A percentile compares a stretch with the other conserved stretches of the same genome.
phyloP scores from a whole-genome alignment of 768 basidiomycete species.

The Hypholoma sublateritium region DNA sequence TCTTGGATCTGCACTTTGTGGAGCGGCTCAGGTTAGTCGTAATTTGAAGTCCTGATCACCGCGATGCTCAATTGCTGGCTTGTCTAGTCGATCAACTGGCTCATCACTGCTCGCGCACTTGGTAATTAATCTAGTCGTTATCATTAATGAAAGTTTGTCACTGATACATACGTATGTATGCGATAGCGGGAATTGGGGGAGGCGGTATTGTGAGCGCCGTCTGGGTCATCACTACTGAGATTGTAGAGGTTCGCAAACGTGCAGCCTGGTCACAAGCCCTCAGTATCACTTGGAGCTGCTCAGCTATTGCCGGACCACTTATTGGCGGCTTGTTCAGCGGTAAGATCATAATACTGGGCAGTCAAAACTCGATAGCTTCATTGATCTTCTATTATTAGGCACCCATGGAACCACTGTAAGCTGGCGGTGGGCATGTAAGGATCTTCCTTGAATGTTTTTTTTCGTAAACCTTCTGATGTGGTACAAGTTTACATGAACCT shows the following conservation, averaged over 20 bases:
- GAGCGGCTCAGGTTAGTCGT: slow-evolving; percentile 60
- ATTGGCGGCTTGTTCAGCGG: slow-evolving; percentile 83
- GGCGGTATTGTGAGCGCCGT: slow-evolving; percentile 85
- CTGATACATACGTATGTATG: background rate
- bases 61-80: slow-evolving; percentile 16
- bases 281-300: slow-evolving; percentile 85
- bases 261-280: slow-evolving; percentile 86
- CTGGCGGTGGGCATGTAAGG: slow-evolving; percentile 89
- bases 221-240: slow-evolving; percentile 85
- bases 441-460: slow-evolving; percentile 7
- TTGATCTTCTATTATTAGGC: slow-evolving; percentile 26
- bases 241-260: slow-evolving; percentile 67
- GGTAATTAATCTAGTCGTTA: slow-evolving; percentile 23
- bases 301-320: slow-evolving; percentile 79
- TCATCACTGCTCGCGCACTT: slow-evolving; percentile 63
- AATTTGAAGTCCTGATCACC: slow-evolving; percentile 12
- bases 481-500: slow-evolving; percentile 78
- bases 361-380: background rate
- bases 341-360: slow-evolving; percentile 33
- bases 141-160: too few species aligned
- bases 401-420: slow-evolving; percentile 37
- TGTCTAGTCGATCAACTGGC: slow-evolving; percentile 53
- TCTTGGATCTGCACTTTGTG: slow-evolving; percentile 78
- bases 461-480: slow-evolving; percentile 13
- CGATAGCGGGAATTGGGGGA: slow-evolving; percentile 73